Evolutionary conservation across 2,329 filamentous ascomycete species (phyloP), one percentile per base, ranked within the genome.

Genomic region (Pseudohalonectria lignicola): DNA sequence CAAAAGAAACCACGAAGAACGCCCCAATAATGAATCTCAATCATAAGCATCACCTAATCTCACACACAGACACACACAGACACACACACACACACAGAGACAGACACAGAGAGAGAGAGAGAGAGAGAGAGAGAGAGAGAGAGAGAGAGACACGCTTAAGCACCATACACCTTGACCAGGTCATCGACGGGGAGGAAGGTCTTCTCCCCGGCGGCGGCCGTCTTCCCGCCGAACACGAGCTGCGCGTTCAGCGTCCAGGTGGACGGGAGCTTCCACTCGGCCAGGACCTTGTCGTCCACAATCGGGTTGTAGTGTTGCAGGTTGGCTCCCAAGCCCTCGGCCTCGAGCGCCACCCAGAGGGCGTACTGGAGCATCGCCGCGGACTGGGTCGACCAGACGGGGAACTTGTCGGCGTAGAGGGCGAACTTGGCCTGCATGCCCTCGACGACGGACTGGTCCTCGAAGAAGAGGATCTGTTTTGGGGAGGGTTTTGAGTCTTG

Each of bases 231-330:
- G 60, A 94, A 92, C 51, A 94, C 86, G 47, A 95, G 67, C 71
- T 94, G 86, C 18, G 83, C 80, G 54, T 80, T 76, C 46, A 94
- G 72, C 53, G 74, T 75, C 86, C 87, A 94, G 50, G 72, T 71
- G 15, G 62, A 53, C 31, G 84, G 82, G 23, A 94, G 50, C 41
- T 71, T 70, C 82, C 85, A 94, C 49, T 76, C 65, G 44, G 62
- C 66, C 32, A 71, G 63, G 38, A 87, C 81, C 64, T 79, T 76
- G 47, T 71, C 68, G 62, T 94, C 82, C 49, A 93, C 76, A 41
- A 94, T 61, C 16, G 86, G 86, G 73, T 86, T 92, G 71, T 94
- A 94, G 67, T 94, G 87, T 71, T 94, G 87, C 38, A 94, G 71
- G 70, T 88, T 94, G 56, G 81, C 83, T 47, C 86, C 86, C 40